Percentiles rank a stretch among this genome's conserved stretches.
Evolutionary conservation across 2,329 filamentous ascomycete genomes (phyloP).

Genomic region (Fusarium haematococcum): DNA sequence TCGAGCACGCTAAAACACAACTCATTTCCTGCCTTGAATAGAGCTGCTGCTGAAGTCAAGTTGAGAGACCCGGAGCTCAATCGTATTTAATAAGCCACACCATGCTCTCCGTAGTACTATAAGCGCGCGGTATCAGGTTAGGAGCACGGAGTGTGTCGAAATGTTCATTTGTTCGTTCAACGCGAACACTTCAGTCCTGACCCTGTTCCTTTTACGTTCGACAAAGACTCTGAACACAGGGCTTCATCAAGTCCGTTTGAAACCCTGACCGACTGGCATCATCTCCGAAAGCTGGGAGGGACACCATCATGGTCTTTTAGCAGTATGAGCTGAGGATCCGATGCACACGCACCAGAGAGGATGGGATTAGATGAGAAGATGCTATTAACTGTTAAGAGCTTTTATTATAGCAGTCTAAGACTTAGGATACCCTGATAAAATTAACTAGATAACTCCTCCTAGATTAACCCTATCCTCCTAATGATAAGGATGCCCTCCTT

Average conservation of each 20-base stretch:
- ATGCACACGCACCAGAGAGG: too few relatives aligned
- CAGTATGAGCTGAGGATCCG: too few relatives aligned
- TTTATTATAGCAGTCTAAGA: too few relatives aligned
- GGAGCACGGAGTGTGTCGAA: not conserved
- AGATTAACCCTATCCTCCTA: too few relatives aligned
- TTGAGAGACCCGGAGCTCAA: not conserved
- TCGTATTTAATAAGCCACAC: not conserved
- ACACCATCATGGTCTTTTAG: too few relatives aligned
- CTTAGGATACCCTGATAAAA: too few relatives aligned
- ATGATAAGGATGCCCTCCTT: too few relatives aligned
- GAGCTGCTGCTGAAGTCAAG: not conserved
- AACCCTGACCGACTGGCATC: not conserved
- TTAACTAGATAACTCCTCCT: too few relatives aligned
- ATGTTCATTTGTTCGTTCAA: not conserved
- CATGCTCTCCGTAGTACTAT: not conserved
- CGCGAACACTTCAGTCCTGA: not conserved
- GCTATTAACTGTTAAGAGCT: too few relatives aligned
- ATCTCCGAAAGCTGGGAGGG: not conserved
- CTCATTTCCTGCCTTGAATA: not conserved
- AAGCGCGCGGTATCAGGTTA: not conserved
- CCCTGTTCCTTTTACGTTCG: not conserved
- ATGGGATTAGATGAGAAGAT: too few relatives aligned
- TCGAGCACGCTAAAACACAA: not conserved
- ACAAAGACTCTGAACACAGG: not conserved
- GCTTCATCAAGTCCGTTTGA: not conserved